These are phyloP conservation scores for Macrolepiota dolichaula DNA, from an alignment of 768 basidiomycete genomes.

Conservation along the genomic window DNA sequence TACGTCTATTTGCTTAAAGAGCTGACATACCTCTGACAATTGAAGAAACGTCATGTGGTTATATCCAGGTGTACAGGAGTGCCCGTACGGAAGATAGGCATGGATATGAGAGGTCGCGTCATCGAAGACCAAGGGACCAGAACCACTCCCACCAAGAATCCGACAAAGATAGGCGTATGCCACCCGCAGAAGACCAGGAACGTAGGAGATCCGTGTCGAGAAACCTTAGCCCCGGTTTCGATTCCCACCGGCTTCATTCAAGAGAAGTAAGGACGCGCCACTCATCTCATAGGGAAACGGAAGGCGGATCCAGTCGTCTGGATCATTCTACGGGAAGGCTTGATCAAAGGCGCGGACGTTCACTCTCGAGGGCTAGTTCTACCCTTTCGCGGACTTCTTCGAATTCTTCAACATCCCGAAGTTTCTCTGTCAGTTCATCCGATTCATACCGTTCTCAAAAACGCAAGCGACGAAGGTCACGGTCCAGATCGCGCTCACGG, in stretches of 20 bases:
- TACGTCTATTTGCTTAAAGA: background rate
- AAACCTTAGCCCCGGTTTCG: background rate
- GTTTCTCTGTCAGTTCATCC: background rate
- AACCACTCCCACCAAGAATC: background rate
- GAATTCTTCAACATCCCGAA: conserved; percentile 1
- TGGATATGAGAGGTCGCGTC: background rate
- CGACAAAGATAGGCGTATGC: background rate
- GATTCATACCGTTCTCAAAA: conserved; percentile 5
- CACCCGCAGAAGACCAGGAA: background rate
- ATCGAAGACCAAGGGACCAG: background rate
- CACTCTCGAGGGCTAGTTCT: conserved; percentile 11
- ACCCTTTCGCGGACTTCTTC: conserved; percentile 13
- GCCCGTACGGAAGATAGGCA: background rate
- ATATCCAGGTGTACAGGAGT: background rate
- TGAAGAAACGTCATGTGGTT: background rate
- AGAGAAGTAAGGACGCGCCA: background rate
- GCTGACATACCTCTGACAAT: background rate
- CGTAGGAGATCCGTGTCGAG: background rate
- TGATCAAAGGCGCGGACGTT: conserved; percentile 1
- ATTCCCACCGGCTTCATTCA: background rate
- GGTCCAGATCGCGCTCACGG: conserved; percentile 12
- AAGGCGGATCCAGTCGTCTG: background rate
- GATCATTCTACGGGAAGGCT: background rate
- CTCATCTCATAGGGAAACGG: background rate
- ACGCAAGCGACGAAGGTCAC: conserved; percentile 13